Percentiles rank a stretch among this genome's conserved stretches.
Conservation (phyloP, 495 filamentous ascomycete genomes). For the Cercophora newfieldiana region DNA sequence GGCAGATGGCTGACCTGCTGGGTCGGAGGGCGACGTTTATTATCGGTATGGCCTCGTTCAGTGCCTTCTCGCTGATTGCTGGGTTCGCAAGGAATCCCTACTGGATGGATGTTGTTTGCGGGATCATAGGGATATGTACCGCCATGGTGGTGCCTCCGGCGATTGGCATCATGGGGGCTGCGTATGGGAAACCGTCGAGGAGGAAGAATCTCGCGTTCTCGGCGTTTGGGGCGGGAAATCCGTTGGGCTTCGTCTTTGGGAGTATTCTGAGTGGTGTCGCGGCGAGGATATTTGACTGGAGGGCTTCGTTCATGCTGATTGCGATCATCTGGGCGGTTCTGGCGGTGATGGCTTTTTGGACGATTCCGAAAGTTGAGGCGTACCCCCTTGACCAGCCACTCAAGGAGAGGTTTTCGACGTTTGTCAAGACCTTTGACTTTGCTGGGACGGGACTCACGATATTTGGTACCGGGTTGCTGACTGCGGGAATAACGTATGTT, state of each 20-base stretch:
- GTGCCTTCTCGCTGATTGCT: conserved; percentile 54
- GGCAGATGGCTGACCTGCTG: conserved; percentile 67
- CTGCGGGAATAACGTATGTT: conserved; percentile 61
- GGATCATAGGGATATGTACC: conserved; percentile 60
- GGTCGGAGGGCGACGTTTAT: conserved; percentile 64
- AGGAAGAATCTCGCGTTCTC: conserved; percentile 72
- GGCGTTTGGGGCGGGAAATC: conserved; percentile 70
- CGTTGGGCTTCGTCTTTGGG: conserved; percentile 68
- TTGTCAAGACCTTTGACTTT: conserved; percentile 60
- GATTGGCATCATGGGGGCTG: conserved; percentile 63
- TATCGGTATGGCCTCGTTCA: conserved; percentile 60
- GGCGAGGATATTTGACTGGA: conserved; percentile 61
- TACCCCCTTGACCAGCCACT: conserved; percentile 46
- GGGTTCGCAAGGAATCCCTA: conserved; percentile 64
- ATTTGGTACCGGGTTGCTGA: conserved; percentile 65
- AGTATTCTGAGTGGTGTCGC: conserved; percentile 65
- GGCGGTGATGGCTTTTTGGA: conserved; percentile 59
- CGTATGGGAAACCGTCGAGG: conserved; percentile 60
- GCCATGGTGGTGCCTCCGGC: conserved; percentile 68
- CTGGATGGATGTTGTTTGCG: conserved; percentile 64
- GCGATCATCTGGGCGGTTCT: conserved; percentile 63
- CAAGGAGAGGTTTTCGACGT: conserved; percentile 38
- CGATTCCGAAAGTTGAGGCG: conserved; percentile 60
- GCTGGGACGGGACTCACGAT: conserved; percentile 63
- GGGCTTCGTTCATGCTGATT: conserved; percentile 61